A percentile compares a stretch with the other conserved stretches of the same genome.
phyloP scores from a whole-genome alignment of 805 yeast genomes.

The Barnettozyma botsteinii region DNA sequence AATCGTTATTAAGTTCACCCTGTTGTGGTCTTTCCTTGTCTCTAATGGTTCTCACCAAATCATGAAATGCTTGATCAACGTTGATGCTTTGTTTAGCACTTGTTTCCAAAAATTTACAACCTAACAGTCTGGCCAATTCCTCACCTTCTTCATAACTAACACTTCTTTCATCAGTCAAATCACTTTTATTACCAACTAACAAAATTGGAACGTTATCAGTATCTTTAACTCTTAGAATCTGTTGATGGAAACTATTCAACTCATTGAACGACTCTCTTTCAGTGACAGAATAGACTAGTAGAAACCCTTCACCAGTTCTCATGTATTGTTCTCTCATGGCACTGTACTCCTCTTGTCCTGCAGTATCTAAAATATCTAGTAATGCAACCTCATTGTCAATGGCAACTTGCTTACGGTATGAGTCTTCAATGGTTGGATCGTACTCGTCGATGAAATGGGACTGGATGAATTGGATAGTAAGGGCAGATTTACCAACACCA shows the following conservation, averaged over 20 bases:
- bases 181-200: constrained; percentile 77
- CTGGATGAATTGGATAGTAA: constrained; percentile 92
- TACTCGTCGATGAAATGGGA: constrained; percentile 95
- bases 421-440: constrained; percentile 96
- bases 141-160: constrained; percentile 63
- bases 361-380: constrained; percentile 90
- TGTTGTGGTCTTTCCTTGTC: constrained; percentile 12
- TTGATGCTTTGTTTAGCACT: constrained; percentile 88
- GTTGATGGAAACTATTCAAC: constrained; percentile 72
- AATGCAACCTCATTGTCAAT: constrained; percentile 75
- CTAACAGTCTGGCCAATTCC: constrained; percentile 55
- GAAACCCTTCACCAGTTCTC: constrained; percentile 93
- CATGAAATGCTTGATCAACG: constrained; percentile 80
- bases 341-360: constrained; percentile 95
- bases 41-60: constrained; percentile 54
- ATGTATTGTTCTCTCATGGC: constrained; percentile 93
- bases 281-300: constrained; percentile 83
- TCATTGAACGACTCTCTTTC: constrained; percentile 83
- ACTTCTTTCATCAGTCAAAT: constrained; percentile 69
- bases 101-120: constrained; percentile 81
- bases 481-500: constrained; percentile 96
- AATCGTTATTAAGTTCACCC: not conserved
- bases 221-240: constrained; percentile 73
- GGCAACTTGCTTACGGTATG: constrained; percentile 80
- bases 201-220: constrained; percentile 69